phyloP scores from a whole-genome alignment of 495 filamentous ascomycete species.

The Penicillium argentinense region DNA sequence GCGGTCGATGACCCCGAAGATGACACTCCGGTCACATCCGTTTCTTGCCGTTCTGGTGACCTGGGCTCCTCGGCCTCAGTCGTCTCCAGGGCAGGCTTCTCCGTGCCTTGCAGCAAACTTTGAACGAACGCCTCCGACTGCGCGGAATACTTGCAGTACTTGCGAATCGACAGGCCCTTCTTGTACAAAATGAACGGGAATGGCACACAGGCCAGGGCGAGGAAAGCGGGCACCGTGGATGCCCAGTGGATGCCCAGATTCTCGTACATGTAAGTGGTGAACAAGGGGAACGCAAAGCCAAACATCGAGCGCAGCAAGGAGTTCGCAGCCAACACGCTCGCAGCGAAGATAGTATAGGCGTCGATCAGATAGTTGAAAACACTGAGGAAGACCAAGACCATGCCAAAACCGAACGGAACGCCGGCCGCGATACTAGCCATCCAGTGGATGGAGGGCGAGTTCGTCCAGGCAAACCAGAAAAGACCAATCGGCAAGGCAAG shows the following conservation, averaged over 20 bases:
- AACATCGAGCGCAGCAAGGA: slow-evolving; percentile 60
- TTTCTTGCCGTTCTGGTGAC: neutral
- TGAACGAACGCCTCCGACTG: slow-evolving; percentile 35
- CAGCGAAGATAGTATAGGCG: slow-evolving; percentile 70
- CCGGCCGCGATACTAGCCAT: slow-evolving; percentile 57
- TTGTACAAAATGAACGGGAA: slow-evolving; percentile 72
- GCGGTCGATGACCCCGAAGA: neutral
- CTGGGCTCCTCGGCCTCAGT: slow-evolving; percentile 1
- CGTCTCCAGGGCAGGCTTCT: neutral
- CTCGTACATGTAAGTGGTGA: slow-evolving; percentile 68
- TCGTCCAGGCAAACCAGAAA: slow-evolving; percentile 64
- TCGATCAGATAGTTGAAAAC: slow-evolving; percentile 73
- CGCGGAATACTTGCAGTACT: slow-evolving; percentile 67
- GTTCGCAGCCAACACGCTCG: slow-evolving; percentile 70
- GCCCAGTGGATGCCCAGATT: slow-evolving; percentile 75
- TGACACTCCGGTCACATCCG: neutral
- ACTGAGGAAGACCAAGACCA: slow-evolving; percentile 64
- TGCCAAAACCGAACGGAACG: slow-evolving; percentile 65
- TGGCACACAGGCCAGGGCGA: slow-evolving; percentile 67
- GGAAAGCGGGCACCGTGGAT: slow-evolving; percentile 65
- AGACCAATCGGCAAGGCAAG: slow-evolving; percentile 39
- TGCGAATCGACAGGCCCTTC: slow-evolving; percentile 61
- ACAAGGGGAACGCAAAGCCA: slow-evolving; percentile 73
- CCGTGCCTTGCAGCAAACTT: slow-evolving; percentile 12
- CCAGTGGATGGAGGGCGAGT: slow-evolving; percentile 62